Percentiles rank a stretch among this genome's conserved stretches.
Conservation (phyloP, 1,139 yeast species). For the Saccharomyces hybrid region DNA sequence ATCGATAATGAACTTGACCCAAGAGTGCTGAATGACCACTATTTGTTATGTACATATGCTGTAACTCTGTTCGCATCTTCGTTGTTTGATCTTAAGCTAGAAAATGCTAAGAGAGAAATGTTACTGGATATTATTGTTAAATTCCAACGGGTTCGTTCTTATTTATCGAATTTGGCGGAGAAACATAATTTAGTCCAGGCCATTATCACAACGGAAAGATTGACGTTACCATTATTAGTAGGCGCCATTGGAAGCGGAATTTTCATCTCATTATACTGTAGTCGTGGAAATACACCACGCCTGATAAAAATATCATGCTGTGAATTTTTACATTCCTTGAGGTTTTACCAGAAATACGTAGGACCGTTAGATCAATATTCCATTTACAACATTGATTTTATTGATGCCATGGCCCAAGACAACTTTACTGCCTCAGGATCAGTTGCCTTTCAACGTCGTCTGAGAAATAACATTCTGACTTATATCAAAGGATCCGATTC, state of each 20-base stretch:
- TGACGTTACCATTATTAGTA: conserved; percentile 19
- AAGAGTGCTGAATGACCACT: conserved; percentile 15
- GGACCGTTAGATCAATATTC: conserved; percentile 16
- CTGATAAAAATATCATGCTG: conserved; percentile 16
- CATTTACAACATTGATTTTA: conserved; percentile 41
- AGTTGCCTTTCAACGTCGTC: conserved; percentile 66
- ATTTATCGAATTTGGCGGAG: conserved; percentile 15
- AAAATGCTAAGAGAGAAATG: conserved; percentile 22
- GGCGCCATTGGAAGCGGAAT: conserved; percentile 28
- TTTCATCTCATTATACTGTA: conserved; percentile 25
- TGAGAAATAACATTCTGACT: conserved; percentile 49
- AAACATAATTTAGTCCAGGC: conserved; percentile 7
- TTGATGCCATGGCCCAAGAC: conserved; percentile 47
- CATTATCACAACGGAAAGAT: conserved; percentile 15
- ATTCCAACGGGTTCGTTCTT: conserved; percentile 19
- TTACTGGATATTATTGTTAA: conserved; percentile 22
- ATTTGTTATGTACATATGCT: conserved; percentile 21
- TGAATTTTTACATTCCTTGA: conserved; percentile 15
- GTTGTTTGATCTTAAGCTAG: conserved; percentile 23
- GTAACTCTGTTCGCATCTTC: conserved; percentile 27
- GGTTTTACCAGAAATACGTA: conserved; percentile 16
- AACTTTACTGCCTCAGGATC: conserved; percentile 65
- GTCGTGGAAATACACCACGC: conserved; percentile 18
- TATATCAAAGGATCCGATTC: conserved; percentile 49
- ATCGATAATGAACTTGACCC: conserved; percentile 5